Percentiles rank a stretch among this genome's conserved stretches.
Evolutionary conservation across 2,329 filamentous ascomycete genomes (phyloP).

Genomic region (Aspergillus niger): DNA sequence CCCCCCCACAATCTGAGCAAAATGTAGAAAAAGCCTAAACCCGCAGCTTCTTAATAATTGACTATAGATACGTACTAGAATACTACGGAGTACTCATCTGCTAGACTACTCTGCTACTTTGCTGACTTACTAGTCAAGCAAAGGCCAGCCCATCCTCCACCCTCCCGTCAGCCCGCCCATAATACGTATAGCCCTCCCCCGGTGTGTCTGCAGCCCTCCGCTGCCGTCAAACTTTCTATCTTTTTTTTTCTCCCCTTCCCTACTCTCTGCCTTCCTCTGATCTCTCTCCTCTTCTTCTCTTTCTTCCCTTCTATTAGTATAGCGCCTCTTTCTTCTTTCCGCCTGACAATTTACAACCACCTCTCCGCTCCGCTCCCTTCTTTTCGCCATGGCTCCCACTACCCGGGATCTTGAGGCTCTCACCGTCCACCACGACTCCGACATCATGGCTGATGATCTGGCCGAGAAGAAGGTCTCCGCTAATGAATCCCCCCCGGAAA

Average conservation of each 20-base stretch:
- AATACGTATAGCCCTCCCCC: no score
- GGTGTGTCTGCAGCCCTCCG: not conserved
- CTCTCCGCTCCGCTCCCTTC: not conserved
- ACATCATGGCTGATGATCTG: not conserved
- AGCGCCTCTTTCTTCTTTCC: not conserved
- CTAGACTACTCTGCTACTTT: no score
- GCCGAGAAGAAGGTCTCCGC: slow-evolving; percentile 15
- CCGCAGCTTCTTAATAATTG: no score
- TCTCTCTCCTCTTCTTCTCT: not conserved
- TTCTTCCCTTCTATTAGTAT: not conserved
- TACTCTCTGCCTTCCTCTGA: not conserved
- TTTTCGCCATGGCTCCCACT: not conserved
- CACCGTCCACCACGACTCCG: not conserved
- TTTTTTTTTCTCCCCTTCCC: not conserved
- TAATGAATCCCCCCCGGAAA: slow-evolving; percentile 7
- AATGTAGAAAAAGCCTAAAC: no score
- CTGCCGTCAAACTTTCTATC: not conserved
- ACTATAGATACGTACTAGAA: no score
- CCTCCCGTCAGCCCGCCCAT: no score
- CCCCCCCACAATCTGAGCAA: no score
- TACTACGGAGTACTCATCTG: no score
- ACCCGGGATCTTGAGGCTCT: not conserved
- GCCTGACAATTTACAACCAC: not conserved
- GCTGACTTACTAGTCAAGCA: no score
- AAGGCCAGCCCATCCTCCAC: not conserved